phyloP scores from a whole-genome alignment of 805 yeast species.

The Pichia paraexigua region DNA sequence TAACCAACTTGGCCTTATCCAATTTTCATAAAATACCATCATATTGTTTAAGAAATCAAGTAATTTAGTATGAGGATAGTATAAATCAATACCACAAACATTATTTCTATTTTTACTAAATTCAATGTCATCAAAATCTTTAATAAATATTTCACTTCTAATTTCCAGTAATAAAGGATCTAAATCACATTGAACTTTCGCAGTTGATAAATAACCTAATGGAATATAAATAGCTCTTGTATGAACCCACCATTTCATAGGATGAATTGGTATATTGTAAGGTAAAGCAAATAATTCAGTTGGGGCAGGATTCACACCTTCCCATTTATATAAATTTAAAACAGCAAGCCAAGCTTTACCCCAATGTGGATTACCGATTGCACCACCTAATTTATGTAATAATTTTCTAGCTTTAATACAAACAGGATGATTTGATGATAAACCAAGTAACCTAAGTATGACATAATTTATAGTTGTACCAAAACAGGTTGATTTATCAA shows the following conservation, averaged over 20 bases:
- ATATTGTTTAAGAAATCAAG: constrained; percentile 54
- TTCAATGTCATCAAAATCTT: constrained; percentile 57
- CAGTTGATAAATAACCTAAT: constrained; percentile 68
- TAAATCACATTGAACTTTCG: constrained; percentile 45
- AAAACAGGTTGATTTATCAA: constrained; percentile 89
- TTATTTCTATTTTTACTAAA: constrained; percentile 68
- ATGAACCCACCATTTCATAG: constrained; percentile 99
- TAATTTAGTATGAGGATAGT: constrained; percentile 79
- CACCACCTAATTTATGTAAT: constrained; percentile 74
- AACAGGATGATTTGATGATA: constrained; percentile 66
- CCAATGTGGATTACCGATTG: constrained; percentile 91
- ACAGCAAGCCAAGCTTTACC: constrained; percentile 89
- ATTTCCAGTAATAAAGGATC: constrained; percentile 58
- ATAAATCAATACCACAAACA: constrained; percentile 86
- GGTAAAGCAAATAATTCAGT: constrained; percentile 92
- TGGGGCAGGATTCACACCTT: constrained; percentile 97
- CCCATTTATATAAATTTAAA: constrained; percentile 81
- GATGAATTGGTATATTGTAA: constrained; percentile 73
- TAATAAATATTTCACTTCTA: constrained; percentile 70
- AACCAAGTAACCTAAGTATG: constrained; percentile 69
- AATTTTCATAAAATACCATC: constrained; percentile 59
- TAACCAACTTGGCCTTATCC: constrained; percentile 72
- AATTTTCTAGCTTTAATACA: constrained; percentile 68
- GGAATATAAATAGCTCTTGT: constrained; percentile 88
- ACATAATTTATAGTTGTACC: constrained; percentile 90